Evolutionary conservation across 2,329 filamentous ascomycete species (phyloP), one percentile per base, ranked within the genome.

Genomic region (Talaromyces rugulosus): DNA sequence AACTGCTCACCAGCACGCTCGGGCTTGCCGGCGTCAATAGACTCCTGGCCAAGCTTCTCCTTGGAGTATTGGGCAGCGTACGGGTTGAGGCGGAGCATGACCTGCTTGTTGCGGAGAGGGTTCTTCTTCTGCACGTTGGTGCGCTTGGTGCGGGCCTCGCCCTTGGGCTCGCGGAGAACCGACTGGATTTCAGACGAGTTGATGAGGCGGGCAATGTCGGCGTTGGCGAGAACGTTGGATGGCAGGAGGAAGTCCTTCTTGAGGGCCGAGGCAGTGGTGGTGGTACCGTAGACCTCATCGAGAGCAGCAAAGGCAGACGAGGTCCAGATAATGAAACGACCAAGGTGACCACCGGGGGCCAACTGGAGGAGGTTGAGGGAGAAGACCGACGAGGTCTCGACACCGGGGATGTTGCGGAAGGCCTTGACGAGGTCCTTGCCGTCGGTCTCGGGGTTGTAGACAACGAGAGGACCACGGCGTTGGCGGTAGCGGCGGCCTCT

Each of bases 201-300:
- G 90, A 99, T 99, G 77, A 99, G 87, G 82, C 96, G 95, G 83
- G 87, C 88, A 74, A 99, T 89, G 77, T 99, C 95, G 78, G 95
- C 88, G 87, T 99, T 94, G 75, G 90, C 86, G 78, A 99, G 91
- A 72, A 96, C 81, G 85, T 94, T 93, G 75, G 89, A 90, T 69
- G 95, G 95, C 71, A 99, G 89, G 76, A 96, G 87, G 90, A 95
- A 99, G 87, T 99, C 94, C 85, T 95, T 96, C 92, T 99, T 99
- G 77, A 96, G 89, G 68, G 90, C 89, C 56, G 93, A 94, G 71
- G 94, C 87, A 79, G 88, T 84, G 75, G 91, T 95, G 78, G 92
- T 96, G 78, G 90, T 89, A 80, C 94, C 94, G 86, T 99, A 99
- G 85, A 99, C 89, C 81, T 88, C 88, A 83, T 99, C 94, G 68